Conservation (phyloP, 345 rosid genomes). For the Arabidopsis arenosa region DNA sequence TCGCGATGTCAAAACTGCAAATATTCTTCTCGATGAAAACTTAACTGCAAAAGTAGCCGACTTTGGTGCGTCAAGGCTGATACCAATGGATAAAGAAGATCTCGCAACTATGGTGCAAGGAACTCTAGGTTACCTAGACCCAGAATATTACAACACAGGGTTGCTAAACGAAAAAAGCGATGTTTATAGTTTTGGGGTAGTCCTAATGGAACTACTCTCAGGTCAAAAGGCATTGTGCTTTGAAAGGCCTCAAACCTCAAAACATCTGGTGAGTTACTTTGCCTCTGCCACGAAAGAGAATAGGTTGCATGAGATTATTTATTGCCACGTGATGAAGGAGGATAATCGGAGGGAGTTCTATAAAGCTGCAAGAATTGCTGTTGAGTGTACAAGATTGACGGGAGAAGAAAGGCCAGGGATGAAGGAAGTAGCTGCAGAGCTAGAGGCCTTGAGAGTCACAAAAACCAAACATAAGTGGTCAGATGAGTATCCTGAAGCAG, state of each 20-base stretch:
- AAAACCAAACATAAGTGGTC: slow-evolving; percentile 26
- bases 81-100: slow-evolving; percentile 43
- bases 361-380: slow-evolving; percentile 37
- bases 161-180: slow-evolving; percentile 50
- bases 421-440: slow-evolving; percentile 50
- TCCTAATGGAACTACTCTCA: slow-evolving; percentile 45
- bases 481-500: background rate
- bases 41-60: slow-evolving; percentile 53
- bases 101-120: slow-evolving; percentile 54
- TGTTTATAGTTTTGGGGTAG: slow-evolving; percentile 56
- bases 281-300: slow-evolving; percentile 29
- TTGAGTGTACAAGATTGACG: slow-evolving; percentile 35
- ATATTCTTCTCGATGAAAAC: slow-evolving; percentile 48
- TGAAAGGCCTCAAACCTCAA: slow-evolving; percentile 20
- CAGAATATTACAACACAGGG: slow-evolving; percentile 46
- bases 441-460: slow-evolving; percentile 32
- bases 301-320: slow-evolving; percentile 33
- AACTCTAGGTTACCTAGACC: slow-evolving; percentile 51
- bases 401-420: slow-evolving; percentile 45
- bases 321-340: slow-evolving; percentile 26
- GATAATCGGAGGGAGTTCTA: slow-evolving; percentile 13
- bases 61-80: slow-evolving; percentile 52
- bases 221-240: slow-evolving; percentile 39
- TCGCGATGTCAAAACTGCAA: slow-evolving; percentile 51
- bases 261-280: slow-evolving; percentile 43